Percentiles rank a stretch among this genome's conserved stretches.
Evolutionary conservation across 2,329 filamentous ascomycete species (phyloP).

Genomic region (Botryotinia convoluta): DNA sequence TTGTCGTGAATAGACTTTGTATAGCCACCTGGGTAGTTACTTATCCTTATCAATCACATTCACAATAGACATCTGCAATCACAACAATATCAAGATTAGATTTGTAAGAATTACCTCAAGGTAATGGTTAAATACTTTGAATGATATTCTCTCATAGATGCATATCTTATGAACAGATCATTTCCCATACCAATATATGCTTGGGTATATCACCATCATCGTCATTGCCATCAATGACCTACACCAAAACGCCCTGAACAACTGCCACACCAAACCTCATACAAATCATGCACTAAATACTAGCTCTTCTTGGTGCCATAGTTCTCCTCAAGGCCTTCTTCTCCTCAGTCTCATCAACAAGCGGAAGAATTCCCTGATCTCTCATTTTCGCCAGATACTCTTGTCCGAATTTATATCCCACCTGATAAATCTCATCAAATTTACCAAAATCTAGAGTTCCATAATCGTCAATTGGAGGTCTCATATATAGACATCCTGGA

Average conservation of each 20-base stretch:
- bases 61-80: not conserved
- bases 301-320: conserved; percentile 75
- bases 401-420: conserved; percentile 84
- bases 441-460: conserved; percentile 95
- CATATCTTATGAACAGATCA: not conserved
- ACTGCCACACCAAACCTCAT: not conserved
- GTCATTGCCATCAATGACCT: not conserved
- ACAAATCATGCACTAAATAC: conserved; percentile 51
- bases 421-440: conserved; percentile 92
- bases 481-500: conserved; percentile 92
- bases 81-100: not conserved
- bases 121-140: not conserved
- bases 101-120: not conserved
- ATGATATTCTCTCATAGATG: not conserved
- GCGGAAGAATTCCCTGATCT: conserved; percentile 71
- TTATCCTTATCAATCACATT: not conserved
- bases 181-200: not conserved
- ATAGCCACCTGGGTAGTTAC: not conserved
- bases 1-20: not conserved
- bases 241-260: conserved; percentile 10
- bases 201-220: conserved; percentile 7
- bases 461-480: conserved; percentile 89
- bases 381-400: conserved; percentile 74
- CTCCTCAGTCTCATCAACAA: conserved; percentile 70
- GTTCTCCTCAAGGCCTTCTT: conserved; percentile 75